Base-by-base conservation (phyloP, 108 stramenopile genomes). In the Cyclotella sp. region DNA sequence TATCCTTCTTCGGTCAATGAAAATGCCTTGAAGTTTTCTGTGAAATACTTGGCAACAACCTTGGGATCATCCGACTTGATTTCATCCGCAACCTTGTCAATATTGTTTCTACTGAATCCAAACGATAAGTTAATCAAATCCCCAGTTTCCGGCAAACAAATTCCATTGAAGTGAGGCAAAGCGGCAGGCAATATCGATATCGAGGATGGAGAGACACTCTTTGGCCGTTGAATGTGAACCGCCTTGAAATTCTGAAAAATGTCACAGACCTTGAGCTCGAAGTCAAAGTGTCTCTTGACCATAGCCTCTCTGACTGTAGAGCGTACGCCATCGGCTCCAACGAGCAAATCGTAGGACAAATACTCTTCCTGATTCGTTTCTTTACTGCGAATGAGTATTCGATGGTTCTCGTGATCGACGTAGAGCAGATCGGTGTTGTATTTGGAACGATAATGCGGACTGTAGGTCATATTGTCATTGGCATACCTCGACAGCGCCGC, bases 191-290 rank as follows among this genome's bases (percentile, higher is more conserved):
- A 60, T 0, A 84, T 9, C 22, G 49, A 60, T 30, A 88, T 44
- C 0, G 82, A 69, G 16, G 70, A 26, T 13, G 60, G 52, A 6
- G 53, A 75, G 0, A 86, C 2, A 15, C 28, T n/a, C 26, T 68
- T 41, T 0, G 82, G 82, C 16, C 59, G 45, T 16, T 59, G 24
- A 21, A 86, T 76, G 40, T 86, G 88, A n/a, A 82, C 82, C 14
- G 81, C 85, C 77, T 88, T 88, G 81, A 88, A 88, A 13, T 44
- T 59, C 22, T 78, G 46, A 21, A 86, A 88, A 14, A 88, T 88
- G 43, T 88, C 88, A 22, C 62, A 49, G 1, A 84, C 80, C 18
- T 80, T 42, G 55, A 81, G 34, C 52, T 81, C 76, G 67, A 86
- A 86, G 70, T 82, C 78, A 26, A 70, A 77, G 53, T 88, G 85